These are phyloP conservation scores for Chlorella sorokiniana DNA, from an alignment of 139 green algal species.

Conservation along the genomic window DNA sequence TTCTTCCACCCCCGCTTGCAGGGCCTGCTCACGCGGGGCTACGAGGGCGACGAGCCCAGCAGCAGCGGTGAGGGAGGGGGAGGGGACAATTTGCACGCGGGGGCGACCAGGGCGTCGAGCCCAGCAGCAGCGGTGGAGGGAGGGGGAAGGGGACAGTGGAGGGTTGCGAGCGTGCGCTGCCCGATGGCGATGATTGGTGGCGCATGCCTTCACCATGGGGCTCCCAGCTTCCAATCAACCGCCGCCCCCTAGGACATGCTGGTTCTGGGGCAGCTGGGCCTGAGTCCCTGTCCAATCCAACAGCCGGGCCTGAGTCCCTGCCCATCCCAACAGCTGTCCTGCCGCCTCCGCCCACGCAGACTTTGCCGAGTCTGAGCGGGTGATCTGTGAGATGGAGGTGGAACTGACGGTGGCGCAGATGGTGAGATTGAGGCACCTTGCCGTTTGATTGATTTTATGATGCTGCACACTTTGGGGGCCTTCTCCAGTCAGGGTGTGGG, in stretches of 20 bases:
- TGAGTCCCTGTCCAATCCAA: too few relatives aligned
- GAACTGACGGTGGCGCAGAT: background rate
- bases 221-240: too few relatives aligned
- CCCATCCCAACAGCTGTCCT: too few relatives aligned
- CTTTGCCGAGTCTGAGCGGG: background rate
- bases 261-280: too few relatives aligned
- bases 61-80: background rate
- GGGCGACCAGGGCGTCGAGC: background rate
- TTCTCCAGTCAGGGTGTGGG: too few relatives aligned
- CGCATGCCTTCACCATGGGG: background rate
- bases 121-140: background rate
- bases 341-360: too few relatives aligned
- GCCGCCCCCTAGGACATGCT: too few relatives aligned
- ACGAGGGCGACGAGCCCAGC: background rate
- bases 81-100: background rate
- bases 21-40: background rate
- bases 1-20: slow-evolving; percentile 4
- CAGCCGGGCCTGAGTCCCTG: background rate
- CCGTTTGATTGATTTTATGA: too few relatives aligned
- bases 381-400: background rate
- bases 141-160: background rate
- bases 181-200: too few relatives aligned
- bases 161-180: too few relatives aligned
- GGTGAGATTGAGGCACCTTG: too few relatives aligned
- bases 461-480: too few relatives aligned